Evolutionary conservation across 2,329 filamentous ascomycete species (phyloP).

Genomic region (Sporothrix brunneoviolacea): DNA sequence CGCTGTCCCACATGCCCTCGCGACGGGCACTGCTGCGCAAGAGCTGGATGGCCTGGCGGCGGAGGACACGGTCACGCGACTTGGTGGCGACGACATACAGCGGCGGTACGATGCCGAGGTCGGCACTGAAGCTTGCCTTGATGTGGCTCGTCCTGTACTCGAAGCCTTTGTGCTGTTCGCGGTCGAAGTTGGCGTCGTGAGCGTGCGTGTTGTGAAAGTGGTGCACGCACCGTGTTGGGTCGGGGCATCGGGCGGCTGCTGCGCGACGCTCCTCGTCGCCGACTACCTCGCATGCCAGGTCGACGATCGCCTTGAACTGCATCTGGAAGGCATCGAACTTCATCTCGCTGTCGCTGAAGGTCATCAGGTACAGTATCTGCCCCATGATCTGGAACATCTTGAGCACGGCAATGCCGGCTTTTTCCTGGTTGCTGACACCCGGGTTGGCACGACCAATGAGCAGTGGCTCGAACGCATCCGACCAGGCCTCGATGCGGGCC

Average conservation of each 20-base stretch:
- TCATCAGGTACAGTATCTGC: conserved; percentile 51
- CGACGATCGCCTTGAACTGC: conserved; percentile 49
- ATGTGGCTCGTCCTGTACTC: conserved; percentile 44
- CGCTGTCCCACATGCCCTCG: conserved; percentile 65
- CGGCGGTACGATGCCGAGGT: conserved; percentile 57
- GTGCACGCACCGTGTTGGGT: conserved; percentile 35
- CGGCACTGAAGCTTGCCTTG: conserved; percentile 57
- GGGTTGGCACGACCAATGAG: conserved; percentile 43
- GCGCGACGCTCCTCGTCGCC: conserved; percentile 50
- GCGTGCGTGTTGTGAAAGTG: conserved; percentile 6
- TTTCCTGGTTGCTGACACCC: conserved; percentile 47
- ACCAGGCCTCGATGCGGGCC: conserved; percentile 47
- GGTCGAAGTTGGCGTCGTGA: background rate
- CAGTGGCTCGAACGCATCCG: conserved; percentile 48
- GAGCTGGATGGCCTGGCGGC: conserved; percentile 55
- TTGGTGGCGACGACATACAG: conserved; percentile 62
- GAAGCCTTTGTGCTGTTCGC: conserved; percentile 35
- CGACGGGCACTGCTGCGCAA: conserved; percentile 53
- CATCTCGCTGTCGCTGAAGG: conserved; percentile 51
- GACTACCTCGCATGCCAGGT: conserved; percentile 52
- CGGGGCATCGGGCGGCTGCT: conserved; percentile 38
- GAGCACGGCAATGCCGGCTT: conserved; percentile 52
- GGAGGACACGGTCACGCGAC: conserved; percentile 50
- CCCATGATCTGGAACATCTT: conserved; percentile 58
- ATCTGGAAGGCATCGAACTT: conserved; percentile 49